Evolutionary conservation across 1,139 yeast genomes (phyloP).

Genomic region (Lodderomyces parapsilosis): DNA sequence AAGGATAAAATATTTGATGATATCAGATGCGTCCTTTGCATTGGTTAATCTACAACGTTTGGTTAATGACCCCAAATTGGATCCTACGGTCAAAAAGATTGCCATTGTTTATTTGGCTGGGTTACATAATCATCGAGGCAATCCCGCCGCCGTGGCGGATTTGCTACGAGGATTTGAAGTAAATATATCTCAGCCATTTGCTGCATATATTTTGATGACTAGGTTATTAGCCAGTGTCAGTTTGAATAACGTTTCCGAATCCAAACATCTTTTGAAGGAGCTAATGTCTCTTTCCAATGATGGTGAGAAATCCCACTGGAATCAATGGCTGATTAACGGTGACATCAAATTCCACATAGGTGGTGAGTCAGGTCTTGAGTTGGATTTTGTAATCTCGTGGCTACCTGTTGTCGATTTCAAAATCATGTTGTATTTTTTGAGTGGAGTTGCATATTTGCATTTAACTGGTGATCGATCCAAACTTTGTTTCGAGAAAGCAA

Average conservation of each 20-base stretch:
- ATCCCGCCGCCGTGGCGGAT: slow-evolving; percentile 16
- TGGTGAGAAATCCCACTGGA: slow-evolving; percentile 7
- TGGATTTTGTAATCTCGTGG: slow-evolving; percentile 30
- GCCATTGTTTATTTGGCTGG: slow-evolving; percentile 2
- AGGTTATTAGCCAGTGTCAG: slow-evolving; percentile 24
- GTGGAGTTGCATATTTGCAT: slow-evolving; percentile 35
- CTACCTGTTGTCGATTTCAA: slow-evolving; percentile 41
- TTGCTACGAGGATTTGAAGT: slow-evolving; percentile 12
- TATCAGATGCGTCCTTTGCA: slow-evolving; percentile 24
- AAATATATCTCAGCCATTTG: slow-evolving; percentile 20
- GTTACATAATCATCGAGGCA: slow-evolving; percentile 29
- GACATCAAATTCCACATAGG: slow-evolving; percentile 1
- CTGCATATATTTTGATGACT: slow-evolving; percentile 27
- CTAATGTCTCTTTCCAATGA: not conserved
- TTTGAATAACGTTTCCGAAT: slow-evolving; percentile 17
- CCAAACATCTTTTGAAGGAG: not conserved
- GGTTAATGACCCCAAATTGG: slow-evolving; percentile 6
- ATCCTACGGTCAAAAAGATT: slow-evolving; percentile 15
- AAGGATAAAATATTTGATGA: slow-evolving; percentile 28
- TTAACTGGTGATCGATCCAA: slow-evolving; percentile 28
- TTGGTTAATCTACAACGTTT: slow-evolving; percentile 25
- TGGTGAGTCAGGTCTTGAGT: slow-evolving; percentile 3
- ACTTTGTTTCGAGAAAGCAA: slow-evolving; percentile 36
- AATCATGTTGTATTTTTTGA: slow-evolving; percentile 36
- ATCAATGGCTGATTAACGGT: slow-evolving; percentile 4